Conservation (phyloP, 768 basidiomycete genomes). For the Exsudoporus frostii region DNA sequence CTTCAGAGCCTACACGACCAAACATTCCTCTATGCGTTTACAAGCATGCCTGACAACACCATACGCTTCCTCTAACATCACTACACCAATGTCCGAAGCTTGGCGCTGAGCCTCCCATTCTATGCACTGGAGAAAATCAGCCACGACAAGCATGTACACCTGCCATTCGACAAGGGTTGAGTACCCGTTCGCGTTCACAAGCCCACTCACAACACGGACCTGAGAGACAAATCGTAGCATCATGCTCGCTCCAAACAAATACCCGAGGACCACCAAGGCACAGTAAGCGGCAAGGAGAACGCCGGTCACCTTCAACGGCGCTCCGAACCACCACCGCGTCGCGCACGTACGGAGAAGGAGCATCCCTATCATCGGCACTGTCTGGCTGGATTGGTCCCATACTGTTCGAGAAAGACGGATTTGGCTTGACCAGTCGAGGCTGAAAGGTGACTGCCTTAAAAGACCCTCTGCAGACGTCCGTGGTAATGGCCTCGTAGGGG, state of each 20-base stretch:
- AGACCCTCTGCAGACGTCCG: neutral
- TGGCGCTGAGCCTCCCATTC: slow-evolving; percentile 9
- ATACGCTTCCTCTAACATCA: neutral
- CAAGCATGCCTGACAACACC: neutral
- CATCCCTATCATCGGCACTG: neutral
- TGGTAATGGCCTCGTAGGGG: neutral
- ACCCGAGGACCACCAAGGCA: neutral
- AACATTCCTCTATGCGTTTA: neutral
- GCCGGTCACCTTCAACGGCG: neutral
- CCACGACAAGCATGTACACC: neutral
- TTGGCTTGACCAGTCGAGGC: neutral
- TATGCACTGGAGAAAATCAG: slow-evolving; percentile 5
- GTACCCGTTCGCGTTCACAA: neutral
- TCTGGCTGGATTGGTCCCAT: neutral
- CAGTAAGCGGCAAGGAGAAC: neutral
- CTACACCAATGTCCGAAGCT: neutral
- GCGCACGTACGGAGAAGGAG: slow-evolving; percentile 1
- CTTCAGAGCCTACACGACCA: neutral
- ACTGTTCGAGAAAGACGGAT: neutral
- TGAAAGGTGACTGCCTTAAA: neutral
- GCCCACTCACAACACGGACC: slow-evolving; percentile 1
- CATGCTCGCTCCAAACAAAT: neutral
- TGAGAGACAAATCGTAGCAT: neutral
- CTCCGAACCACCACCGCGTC: slow-evolving; percentile 10
- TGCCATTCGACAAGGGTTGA: neutral